Evolutionary conservation across 352 stramenopile species (phyloP).

Genomic region (Phytophthora sp.): DNA sequence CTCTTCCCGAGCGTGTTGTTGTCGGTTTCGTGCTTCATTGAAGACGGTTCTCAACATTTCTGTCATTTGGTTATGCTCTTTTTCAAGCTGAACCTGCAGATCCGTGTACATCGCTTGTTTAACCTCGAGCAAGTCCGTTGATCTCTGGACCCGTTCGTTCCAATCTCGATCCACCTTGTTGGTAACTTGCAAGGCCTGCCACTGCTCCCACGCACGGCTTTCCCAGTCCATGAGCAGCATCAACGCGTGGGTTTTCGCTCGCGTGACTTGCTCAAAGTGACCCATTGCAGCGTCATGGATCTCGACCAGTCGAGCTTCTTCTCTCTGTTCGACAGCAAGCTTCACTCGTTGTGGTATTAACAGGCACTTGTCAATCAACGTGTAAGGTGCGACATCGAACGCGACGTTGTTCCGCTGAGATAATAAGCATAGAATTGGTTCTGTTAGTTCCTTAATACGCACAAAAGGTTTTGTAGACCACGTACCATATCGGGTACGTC

Average conservation of each 20-base stretch:
- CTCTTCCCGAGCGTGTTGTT: constrained; percentile 24
- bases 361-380: constrained; percentile 48
- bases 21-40: constrained; percentile 10
- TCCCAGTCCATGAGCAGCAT: constrained; percentile 54
- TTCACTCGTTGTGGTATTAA: constrained; percentile 38
- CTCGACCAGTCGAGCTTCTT: constrained; percentile 27
- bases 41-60: constrained; percentile 25
- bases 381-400: constrained; percentile 59
- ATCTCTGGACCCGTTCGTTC: constrained; percentile 26
- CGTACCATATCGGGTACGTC: constrained; percentile 58
- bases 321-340: constrained; percentile 18
- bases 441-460: neutral
- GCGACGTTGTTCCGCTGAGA: constrained; percentile 46
- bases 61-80: constrained; percentile 27
- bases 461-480: neutral
- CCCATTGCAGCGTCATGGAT: constrained; percentile 17
- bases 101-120: constrained; percentile 27
- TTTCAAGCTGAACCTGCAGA: constrained; percentile 29
- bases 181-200: constrained; percentile 16
- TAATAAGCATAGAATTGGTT: constrained; percentile 5
- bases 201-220: constrained; percentile 38
- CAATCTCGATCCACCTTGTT: constrained; percentile 38
- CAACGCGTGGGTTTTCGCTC: constrained; percentile 24
- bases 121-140: constrained; percentile 20
- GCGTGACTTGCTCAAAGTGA: constrained; percentile 23